These are phyloP conservation scores for Torulaspora microellipsoides DNA, from an alignment of 805 yeast genomes.

Conservation along the genomic window DNA sequence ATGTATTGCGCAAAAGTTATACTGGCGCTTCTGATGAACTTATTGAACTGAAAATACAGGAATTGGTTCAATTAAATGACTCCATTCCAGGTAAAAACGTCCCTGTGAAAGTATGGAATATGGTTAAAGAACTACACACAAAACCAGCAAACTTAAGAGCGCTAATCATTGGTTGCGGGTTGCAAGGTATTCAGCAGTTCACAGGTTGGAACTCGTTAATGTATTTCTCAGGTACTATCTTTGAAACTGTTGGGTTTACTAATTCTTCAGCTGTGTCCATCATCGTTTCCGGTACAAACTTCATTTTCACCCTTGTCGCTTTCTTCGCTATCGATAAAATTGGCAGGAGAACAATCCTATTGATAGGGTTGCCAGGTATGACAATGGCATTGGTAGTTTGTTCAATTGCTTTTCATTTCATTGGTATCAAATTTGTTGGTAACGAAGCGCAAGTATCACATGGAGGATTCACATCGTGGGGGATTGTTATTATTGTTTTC, in stretches of 20 bases:
- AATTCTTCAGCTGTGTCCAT: constrained; percentile 93
- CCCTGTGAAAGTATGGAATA: constrained; percentile 50
- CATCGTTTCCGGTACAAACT: constrained; percentile 91
- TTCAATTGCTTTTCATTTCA: constrained; percentile 87
- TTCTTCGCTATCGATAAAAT: constrained; percentile 80
- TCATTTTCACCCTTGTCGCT: constrained; percentile 80
- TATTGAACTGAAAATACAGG: constrained; percentile 63
- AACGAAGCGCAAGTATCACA: constrained; percentile 40
- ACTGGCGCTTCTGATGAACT: constrained; percentile 56
- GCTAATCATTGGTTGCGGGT: constrained; percentile 80
- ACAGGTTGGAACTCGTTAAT: constrained; percentile 94
- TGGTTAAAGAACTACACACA: constrained; percentile 57
- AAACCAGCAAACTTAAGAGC: constrained; percentile 85
- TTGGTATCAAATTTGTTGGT: constrained; percentile 56
- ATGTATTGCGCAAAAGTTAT: constrained; percentile 62
- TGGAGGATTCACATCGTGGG: constrained; percentile 72
- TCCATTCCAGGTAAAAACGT: constrained; percentile 46
- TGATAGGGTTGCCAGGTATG: constrained; percentile 85
- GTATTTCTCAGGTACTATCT: constrained; percentile 92
- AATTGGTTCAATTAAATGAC: constrained; percentile 48
- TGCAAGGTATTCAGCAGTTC: constrained; percentile 95
- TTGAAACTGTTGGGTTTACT: constrained; percentile 82
- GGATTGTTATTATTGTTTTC: constrained; percentile 75
- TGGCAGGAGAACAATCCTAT: constrained; percentile 80
- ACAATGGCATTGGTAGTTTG: constrained; percentile 67